Evolutionary conservation across 106 monocot genomes (phyloP), one percentile per base, ranked within the genome.

Genomic region (Hemerocallis citrina): DNA sequence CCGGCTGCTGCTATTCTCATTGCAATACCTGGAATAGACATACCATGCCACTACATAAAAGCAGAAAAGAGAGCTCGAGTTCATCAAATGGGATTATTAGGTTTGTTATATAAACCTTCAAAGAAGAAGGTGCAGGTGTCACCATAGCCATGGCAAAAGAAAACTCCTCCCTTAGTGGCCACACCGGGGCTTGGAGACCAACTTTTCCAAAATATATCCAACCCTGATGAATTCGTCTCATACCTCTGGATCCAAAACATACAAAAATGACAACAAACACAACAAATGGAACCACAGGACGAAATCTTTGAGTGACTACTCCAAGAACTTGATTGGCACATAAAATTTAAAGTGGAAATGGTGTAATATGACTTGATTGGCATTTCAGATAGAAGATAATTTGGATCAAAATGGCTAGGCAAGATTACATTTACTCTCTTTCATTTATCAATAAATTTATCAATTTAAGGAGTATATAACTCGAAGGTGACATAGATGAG

Each of bases 41-140:
- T 40, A 35, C 5, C 14, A 24, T 67, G 16, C 13, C 9, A 19
- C 41, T 34, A 62, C 35, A 34, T n/a, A 34, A n/a, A 4, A 17
- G 19, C 16, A 49, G n/a, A 21, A 19, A 1, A 62, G 4, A 34
- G 7, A 4, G 14, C n/a, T 48, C 22, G 36, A 23, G 16, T 22
- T 9, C 8, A 27, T 1, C 60, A 60, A 60, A 41, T 19, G 1
- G 42, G 30, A 6, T 62, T 27, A 7, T 11, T 5, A 17, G 17
- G 36, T 47, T 52, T 50, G 19, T 7, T 50, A 17, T 22, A 2
- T n/a, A 41, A 42, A 88, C 96, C 96, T 80, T 98, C 96, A 32
- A 98, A 98, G 79, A 98, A 98, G 73, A 98, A 98, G 8, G 96
- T 98, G 70, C 96, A 91, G 40, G 96, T 98, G 64, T 91, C 87